phyloP scores from a whole-genome alignment of 2,329 filamentous ascomycete species.

The Westerdykella aurantiaca region DNA sequence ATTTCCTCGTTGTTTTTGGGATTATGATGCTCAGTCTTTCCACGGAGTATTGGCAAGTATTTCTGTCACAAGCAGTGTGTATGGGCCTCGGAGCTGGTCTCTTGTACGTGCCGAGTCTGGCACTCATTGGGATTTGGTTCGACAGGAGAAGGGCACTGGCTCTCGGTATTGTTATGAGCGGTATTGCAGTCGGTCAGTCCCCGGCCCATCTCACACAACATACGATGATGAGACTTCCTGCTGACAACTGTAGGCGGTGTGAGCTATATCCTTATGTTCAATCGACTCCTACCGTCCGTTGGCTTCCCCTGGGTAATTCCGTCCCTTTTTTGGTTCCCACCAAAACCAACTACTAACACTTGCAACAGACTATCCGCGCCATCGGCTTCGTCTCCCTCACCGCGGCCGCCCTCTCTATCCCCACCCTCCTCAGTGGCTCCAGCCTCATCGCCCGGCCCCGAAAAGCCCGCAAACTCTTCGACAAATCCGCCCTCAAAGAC shows the following conservation, averaged over 20 bases:
- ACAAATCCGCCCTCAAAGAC: conserved; percentile 29
- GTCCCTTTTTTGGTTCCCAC: background rate
- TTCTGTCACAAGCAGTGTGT: conserved; percentile 51
- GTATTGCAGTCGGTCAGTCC: conserved; percentile 33
- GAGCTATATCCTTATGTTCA: conserved; percentile 35
- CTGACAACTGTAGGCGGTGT: conserved; percentile 27
- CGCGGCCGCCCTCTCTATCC: conserved; percentile 28
- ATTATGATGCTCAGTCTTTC: conserved; percentile 59
- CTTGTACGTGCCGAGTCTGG: conserved; percentile 34
- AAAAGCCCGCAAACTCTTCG: conserved; percentile 29
- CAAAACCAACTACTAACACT: background rate
- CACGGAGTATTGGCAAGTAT: conserved; percentile 50
- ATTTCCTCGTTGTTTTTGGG: conserved; percentile 52
- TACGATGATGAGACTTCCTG: background rate
- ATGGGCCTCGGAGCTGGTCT: conserved; percentile 37
- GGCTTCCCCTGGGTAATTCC: conserved; percentile 29
- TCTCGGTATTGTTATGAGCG: conserved; percentile 34
- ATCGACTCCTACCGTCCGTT: conserved; percentile 18
- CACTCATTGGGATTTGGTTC: conserved; percentile 35
- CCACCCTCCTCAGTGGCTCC: conserved; percentile 31
- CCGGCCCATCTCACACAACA: conserved; percentile 8
- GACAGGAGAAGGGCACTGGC: conserved; percentile 29
- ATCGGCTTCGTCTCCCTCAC: conserved; percentile 33
- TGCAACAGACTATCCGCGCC: conserved; percentile 19
- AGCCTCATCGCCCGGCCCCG: conserved; percentile 21